Evolutionary conservation across 352 stramenopile species (phyloP).

Genomic region (Phytophthora meadii): DNA sequence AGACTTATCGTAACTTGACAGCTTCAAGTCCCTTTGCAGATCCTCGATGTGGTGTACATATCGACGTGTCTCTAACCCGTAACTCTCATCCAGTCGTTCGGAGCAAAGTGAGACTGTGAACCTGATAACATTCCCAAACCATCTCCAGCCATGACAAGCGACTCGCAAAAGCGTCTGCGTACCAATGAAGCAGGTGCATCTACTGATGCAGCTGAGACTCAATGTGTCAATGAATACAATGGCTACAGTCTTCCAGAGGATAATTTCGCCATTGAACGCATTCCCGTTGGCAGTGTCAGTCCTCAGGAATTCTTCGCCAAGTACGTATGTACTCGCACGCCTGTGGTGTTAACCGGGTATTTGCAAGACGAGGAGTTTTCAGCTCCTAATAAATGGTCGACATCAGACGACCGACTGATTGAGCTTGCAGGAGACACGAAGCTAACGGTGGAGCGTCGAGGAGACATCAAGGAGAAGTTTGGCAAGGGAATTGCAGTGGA

Average conservation of each 20-base stretch:
- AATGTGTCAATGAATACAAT: conserved; percentile 64
- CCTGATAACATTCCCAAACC: conserved; percentile 31
- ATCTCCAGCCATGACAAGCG: conserved; percentile 17
- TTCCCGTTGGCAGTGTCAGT: conserved; percentile 58
- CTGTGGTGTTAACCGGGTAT: conserved; percentile 79
- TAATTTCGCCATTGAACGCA: conserved; percentile 57
- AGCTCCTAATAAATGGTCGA: conserved; percentile 72
- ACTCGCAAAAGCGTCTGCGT: conserved; percentile 54
- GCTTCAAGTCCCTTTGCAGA: too few relatives aligned
- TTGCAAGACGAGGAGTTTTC: conserved; percentile 61
- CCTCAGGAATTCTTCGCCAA: conserved; percentile 80
- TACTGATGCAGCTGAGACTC: conserved; percentile 14
- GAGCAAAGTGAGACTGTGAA: conserved; percentile 15
- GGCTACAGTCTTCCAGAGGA: conserved; percentile 58
- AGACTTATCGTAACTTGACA: too few relatives aligned
- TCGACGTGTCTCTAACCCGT: conserved; percentile 24
- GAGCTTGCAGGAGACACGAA: conserved; percentile 63
- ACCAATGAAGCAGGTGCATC: conserved; percentile 33
- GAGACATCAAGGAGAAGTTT: conserved; percentile 73
- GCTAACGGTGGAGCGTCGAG: conserved; percentile 85
- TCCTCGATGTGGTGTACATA: background rate
- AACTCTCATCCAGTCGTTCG: conserved; percentile 44
- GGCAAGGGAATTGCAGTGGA: conserved; percentile 86
- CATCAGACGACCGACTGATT: conserved; percentile 67
- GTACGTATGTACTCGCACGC: conserved; percentile 81